These are phyloP conservation scores for Beauveria sp. DNA, from an alignment of 2,329 filamentous ascomycete species.

Conservation along the genomic window DNA sequence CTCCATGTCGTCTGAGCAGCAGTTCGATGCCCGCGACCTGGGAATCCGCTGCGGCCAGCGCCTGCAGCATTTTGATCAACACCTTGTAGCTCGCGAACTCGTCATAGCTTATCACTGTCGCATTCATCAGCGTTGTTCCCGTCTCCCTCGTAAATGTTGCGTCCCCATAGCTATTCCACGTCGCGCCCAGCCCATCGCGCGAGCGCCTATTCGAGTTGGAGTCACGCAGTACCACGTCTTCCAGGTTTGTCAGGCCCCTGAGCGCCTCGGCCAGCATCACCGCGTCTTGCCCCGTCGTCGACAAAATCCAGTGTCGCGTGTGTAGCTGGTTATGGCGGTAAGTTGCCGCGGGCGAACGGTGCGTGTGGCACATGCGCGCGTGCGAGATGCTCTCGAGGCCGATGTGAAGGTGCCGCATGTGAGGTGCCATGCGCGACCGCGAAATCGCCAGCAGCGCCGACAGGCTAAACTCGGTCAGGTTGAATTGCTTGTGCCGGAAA, in stretches of 20 bases:
- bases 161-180: constrained; percentile 51
- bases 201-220: constrained; percentile 41
- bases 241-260: constrained; percentile 43
- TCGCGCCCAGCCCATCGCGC: constrained; percentile 35
- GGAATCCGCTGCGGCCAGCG: constrained; percentile 32
- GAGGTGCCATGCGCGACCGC: constrained; percentile 32
- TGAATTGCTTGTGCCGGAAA: constrained; percentile 60
- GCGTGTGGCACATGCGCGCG: constrained; percentile 2
- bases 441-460: constrained; percentile 46
- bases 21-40: constrained; percentile 39
- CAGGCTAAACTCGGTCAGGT: constrained; percentile 50
- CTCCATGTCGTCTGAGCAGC: not conserved
- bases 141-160: constrained; percentile 19
- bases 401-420: constrained; percentile 30
- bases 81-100: constrained; percentile 1
- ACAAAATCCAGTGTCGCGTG: constrained; percentile 18
- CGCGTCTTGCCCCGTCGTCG: constrained; percentile 37
- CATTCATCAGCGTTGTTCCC: not conserved
- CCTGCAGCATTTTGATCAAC: constrained; percentile 34
- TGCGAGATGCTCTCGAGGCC: constrained; percentile 4
- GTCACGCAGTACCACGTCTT: constrained; percentile 52
- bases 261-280: constrained; percentile 52
- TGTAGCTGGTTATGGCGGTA: constrained; percentile 4
- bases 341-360: not conserved
- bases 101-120: not conserved